Evolutionary conservation across 2,329 filamentous ascomycete species (phyloP).

Genomic region (Hypoxylon sp.): DNA sequence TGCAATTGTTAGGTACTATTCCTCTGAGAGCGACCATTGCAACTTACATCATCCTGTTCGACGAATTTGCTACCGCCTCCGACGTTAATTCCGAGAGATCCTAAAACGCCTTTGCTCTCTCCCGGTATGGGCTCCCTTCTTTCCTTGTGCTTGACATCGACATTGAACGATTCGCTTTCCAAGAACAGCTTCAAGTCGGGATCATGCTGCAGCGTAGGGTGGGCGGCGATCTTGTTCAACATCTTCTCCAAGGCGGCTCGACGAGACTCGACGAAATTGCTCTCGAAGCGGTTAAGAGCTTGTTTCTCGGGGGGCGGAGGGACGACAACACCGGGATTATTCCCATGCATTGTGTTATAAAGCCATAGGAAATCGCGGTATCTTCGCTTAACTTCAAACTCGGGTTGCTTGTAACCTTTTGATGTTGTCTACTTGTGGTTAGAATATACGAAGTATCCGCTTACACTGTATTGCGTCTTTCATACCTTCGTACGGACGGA

Average conservation of each 20-base stretch:
- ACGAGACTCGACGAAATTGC: slow-evolving; percentile 94
- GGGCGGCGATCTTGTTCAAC: slow-evolving; percentile 94
- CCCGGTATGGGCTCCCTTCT: slow-evolving; percentile 86
- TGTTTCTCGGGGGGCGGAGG: slow-evolving; percentile 98
- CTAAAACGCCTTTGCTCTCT: slow-evolving; percentile 94
- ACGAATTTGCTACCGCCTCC: slow-evolving; percentile 90
- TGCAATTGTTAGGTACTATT: slow-evolving; percentile 55
- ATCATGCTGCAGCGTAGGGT: slow-evolving; percentile 93
- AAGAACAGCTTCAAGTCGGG: slow-evolving; percentile 95
- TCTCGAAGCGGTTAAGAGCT: slow-evolving; percentile 94
- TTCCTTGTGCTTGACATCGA: slow-evolving; percentile 98
- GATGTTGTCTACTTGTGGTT: slow-evolving; percentile 79
- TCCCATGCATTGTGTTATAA: slow-evolving; percentile 93
- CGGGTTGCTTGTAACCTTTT: slow-evolving; percentile 92
- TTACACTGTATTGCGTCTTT: neutral
- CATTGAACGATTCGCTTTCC: slow-evolving; percentile 95
- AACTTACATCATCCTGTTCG: slow-evolving; percentile 92
- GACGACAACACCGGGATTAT: slow-evolving; percentile 94
- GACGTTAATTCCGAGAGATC: slow-evolving; percentile 83
- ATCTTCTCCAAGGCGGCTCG: slow-evolving; percentile 95
- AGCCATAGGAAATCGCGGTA: slow-evolving; percentile 99
- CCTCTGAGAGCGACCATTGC: neutral
- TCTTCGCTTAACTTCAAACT: slow-evolving; percentile 92
- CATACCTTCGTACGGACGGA: slow-evolving; percentile 91
- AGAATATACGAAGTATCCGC: slow-evolving; percentile 34